These are phyloP conservation scores for Globisporangium cederbergense DNA, from an alignment of 352 stramenopile genomes.

Conservation along the genomic window DNA sequence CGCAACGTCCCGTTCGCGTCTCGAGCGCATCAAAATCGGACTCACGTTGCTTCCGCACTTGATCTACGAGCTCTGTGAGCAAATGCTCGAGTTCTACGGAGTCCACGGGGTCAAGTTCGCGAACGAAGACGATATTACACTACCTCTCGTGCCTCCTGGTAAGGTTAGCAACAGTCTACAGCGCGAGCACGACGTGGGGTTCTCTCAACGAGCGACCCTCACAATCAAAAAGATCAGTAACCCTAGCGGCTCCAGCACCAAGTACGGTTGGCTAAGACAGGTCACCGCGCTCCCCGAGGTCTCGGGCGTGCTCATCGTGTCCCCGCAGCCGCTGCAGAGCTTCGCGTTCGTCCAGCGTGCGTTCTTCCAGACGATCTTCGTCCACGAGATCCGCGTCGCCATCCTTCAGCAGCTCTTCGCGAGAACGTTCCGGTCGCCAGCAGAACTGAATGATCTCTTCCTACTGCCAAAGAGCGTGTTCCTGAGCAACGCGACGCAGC, in stretches of 20 bases:
- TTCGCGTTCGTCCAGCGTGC: conserved; percentile 28
- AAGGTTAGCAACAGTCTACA: neutral
- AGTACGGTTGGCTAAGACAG: conserved; percentile 24
- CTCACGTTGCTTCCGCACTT: conserved; percentile 29
- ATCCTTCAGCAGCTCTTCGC: conserved; percentile 19
- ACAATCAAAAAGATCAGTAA: neutral
- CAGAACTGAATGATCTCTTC: conserved; percentile 10
- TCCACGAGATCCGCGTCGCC: conserved; percentile 13
- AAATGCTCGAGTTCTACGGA: conserved; percentile 26
- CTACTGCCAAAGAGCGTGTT: conserved; percentile 11
- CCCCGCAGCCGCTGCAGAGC: conserved; percentile 24
- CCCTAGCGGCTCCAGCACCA: neutral
- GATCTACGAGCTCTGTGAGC: conserved; percentile 22
- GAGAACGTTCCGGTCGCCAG: neutral
- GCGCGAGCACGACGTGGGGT: neutral
- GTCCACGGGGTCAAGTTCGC: conserved; percentile 16
- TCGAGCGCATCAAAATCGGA: conserved; percentile 21
- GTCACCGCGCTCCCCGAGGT: conserved; percentile 21
- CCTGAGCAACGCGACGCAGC: conserved; percentile 1
- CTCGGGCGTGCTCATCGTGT: conserved; percentile 21
- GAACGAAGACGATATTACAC: neutral
- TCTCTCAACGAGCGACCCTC: neutral
- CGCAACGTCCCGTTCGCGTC: neutral
- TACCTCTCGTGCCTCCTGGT: neutral
- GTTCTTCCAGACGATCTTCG: conserved; percentile 29